phyloP scores from a whole-genome alignment of 148 eudicot species.

The Silene uniflora region DNA sequence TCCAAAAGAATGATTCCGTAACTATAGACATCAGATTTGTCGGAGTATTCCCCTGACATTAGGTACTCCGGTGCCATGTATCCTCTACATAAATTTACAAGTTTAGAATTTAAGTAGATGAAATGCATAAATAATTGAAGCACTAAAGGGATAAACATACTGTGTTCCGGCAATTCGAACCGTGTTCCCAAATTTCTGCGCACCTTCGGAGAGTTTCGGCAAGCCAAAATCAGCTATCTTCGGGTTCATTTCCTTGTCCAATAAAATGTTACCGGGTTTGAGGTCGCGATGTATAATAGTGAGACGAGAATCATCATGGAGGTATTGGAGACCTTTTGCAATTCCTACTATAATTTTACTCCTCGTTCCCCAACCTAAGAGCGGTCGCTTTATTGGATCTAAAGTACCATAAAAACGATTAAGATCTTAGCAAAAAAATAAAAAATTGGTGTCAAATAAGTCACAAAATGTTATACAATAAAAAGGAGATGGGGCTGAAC shows the following conservation, averaged over 20 bases:
- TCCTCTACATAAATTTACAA: slow-evolving; percentile 25
- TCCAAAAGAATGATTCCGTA: slow-evolving; percentile 36
- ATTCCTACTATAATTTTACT: slow-evolving; percentile 20
- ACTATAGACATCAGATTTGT: slow-evolving; percentile 38
- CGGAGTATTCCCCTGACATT: slow-evolving; percentile 26
- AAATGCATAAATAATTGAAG: too few species aligned
- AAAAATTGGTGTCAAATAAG: too few species aligned
- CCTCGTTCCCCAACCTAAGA: slow-evolving; percentile 7
- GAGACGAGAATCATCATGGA: slow-evolving; percentile 20
- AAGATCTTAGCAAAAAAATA: too few species aligned
- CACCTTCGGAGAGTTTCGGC: slow-evolving; percentile 27
- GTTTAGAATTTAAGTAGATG: too few species aligned
- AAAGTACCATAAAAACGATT: too few species aligned
- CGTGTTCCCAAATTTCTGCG: slow-evolving; percentile 52
- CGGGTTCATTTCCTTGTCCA: slow-evolving; percentile 17
- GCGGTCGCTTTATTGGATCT: not conserved
- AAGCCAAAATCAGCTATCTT: slow-evolving; percentile 77
- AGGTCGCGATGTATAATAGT: slow-evolving; percentile 8
- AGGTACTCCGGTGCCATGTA: slow-evolving; percentile 38
- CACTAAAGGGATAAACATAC: slow-evolving; percentile 19
- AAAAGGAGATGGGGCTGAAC: too few species aligned
- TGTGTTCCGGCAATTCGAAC: slow-evolving; percentile 26
- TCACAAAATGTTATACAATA: too few species aligned
- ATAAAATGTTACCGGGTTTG: slow-evolving; percentile 22
- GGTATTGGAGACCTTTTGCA: slow-evolving; percentile 21